phyloP scores from a whole-genome alignment of 225 moss, liverwort and hornwort species.

The Pleurozium schreberi region DNA sequence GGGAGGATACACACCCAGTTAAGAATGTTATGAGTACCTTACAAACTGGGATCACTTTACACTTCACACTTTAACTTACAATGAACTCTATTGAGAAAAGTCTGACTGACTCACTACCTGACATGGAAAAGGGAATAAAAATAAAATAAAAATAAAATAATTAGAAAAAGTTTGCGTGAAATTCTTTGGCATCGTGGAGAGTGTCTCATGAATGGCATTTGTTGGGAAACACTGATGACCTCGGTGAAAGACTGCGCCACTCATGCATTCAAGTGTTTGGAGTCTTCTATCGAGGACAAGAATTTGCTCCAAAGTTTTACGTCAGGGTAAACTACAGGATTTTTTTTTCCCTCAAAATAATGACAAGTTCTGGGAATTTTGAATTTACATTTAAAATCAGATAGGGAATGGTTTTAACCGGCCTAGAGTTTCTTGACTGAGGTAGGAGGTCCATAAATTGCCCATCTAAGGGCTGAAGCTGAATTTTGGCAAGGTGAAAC shows the following conservation, averaged over 20 bases:
- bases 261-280: not conserved
- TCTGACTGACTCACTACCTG: fast-evolving
- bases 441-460: too few relatives aligned
- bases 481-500: too few relatives aligned
- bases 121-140: not conserved
- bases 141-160: not conserved
- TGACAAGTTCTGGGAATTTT: not conserved
- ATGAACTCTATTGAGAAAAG: too few relatives aligned
- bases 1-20: too few relatives aligned
- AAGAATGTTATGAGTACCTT: too few relatives aligned
- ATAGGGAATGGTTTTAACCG: too few relatives aligned
- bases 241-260: not conserved
- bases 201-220: not conserved
- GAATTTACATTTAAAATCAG: not conserved
- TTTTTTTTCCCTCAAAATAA: not conserved
- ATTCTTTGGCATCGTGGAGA: not conserved
- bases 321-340: fast-evolving
- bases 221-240: not conserved
- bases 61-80: too few relatives aligned
- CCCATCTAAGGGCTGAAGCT: too few relatives aligned
- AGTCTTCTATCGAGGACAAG: fast-evolving
- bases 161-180: not conserved
- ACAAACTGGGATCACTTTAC: too few relatives aligned
- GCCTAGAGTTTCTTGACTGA: too few relatives aligned
- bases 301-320: not conserved